Evolutionary conservation across 306 rosid species (phyloP).

Genomic region (Herpetospermum pedunculosum): DNA sequence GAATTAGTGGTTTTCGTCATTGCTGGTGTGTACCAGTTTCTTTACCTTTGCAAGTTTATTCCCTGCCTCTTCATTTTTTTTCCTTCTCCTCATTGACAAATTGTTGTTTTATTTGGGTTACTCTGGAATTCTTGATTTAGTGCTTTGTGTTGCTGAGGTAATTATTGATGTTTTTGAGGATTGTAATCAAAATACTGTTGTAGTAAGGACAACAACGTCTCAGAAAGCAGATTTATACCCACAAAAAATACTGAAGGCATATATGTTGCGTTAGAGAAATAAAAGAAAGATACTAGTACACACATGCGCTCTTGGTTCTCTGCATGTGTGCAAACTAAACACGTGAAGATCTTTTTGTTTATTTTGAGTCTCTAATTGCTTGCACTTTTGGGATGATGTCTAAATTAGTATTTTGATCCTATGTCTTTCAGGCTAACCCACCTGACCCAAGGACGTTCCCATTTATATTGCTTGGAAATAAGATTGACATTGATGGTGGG

Average conservation of each 20-base stretch:
- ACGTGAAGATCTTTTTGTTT: not conserved
- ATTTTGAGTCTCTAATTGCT: not conserved
- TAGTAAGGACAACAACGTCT: not conserved
- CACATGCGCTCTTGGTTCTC: not conserved
- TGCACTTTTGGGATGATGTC: not conserved
- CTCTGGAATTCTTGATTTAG: not conserved
- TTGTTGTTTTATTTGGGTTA: not conserved
- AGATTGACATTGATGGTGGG: slow-evolving; percentile 92
- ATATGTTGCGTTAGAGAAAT: not conserved
- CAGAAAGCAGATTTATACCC: not conserved
- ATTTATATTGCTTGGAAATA: slow-evolving; percentile 81
- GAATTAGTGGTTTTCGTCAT: not conserved
- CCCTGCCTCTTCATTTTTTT: not conserved
- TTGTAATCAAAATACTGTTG: not conserved
- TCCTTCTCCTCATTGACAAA: not conserved
- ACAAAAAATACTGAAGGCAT: not conserved
- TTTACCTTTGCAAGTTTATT: not conserved
- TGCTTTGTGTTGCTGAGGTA: not conserved
- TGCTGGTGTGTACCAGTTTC: not conserved
- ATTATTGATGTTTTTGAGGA: not conserved
- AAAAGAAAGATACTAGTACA: not conserved
- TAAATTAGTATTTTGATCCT: not conserved
- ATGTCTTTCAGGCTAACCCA: slow-evolving; percentile 55
- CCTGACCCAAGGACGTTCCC: slow-evolving; percentile 65
- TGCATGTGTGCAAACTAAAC: too few species aligned